Percentiles rank a stretch among this genome's conserved stretches.
These are phyloP conservation scores for Croton setiger DNA, from an alignment of 441 rosid species.

Conservation along the genomic window DNA sequence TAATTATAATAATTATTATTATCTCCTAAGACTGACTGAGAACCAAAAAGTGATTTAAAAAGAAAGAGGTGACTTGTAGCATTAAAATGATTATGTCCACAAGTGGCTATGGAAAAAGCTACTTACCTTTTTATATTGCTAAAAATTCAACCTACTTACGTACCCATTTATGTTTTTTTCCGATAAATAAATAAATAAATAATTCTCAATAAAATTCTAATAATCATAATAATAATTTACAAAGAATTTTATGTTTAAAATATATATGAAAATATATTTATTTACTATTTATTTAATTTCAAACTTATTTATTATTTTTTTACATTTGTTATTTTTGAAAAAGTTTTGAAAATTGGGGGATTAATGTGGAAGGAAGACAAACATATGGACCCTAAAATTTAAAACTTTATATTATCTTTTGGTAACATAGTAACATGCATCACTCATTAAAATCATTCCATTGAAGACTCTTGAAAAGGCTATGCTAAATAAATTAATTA, in stretches of 20 bases:
- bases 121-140: constrained; percentile 26
- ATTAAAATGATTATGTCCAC: constrained; percentile 71
- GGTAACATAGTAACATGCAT: constrained; percentile 63
- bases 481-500: background rate
- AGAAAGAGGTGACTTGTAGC: constrained; percentile 34
- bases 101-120: constrained; percentile 48
- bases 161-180: background rate
- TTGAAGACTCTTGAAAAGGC: constrained; percentile 20
- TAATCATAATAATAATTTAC: no score
- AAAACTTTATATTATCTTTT: constrained; percentile 46
- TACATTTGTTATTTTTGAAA: no score
- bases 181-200: no score
- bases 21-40: constrained; percentile 22
- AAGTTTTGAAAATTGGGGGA: no score
- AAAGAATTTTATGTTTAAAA: no score
- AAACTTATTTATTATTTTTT: no score
- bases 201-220: no score
- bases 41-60: constrained; percentile 24
- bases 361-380: constrained; percentile 16
- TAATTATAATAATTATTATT: constrained; percentile 31
- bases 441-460: constrained; percentile 41
- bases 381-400: constrained; percentile 38
- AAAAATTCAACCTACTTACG: background rate
- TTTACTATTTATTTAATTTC: no score
- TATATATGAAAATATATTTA: no score